phyloP scores from a whole-genome alignment of 2,329 filamentous ascomycete genomes.

The Aspergillus clavatus region DNA sequence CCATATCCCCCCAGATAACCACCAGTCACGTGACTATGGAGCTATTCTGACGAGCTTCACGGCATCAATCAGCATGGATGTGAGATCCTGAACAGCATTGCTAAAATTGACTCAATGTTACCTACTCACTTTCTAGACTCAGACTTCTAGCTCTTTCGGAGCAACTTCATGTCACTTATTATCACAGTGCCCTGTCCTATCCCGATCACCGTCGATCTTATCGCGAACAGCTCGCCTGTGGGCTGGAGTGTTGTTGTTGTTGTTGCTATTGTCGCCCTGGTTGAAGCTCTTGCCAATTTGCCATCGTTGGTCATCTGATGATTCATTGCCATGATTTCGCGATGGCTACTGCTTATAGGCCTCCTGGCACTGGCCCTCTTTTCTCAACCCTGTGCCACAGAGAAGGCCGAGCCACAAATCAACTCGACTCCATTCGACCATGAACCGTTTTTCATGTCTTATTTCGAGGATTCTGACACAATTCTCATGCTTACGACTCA shows the following conservation, averaged over 20 bases:
- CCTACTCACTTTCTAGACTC: background rate
- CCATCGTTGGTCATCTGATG: background rate
- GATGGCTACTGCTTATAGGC: slow-evolving; percentile 45
- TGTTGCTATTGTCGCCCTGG: background rate
- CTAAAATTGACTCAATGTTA: background rate
- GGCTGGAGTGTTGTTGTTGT: no score
- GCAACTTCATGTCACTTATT: background rate
- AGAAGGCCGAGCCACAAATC: slow-evolving; percentile 60
- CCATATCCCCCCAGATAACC: no score
- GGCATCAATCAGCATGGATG: background rate
- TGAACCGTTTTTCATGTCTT: slow-evolving; percentile 66
- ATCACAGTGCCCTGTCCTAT: background rate
- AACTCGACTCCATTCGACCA: slow-evolving; percentile 61
- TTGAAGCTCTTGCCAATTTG: background rate
- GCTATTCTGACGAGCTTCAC: slow-evolving; percentile 15
- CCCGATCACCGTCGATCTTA: background rate
- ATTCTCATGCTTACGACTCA: slow-evolving; percentile 65
- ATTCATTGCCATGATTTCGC: slow-evolving; percentile 34
- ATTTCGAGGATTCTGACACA: slow-evolving; percentile 85
- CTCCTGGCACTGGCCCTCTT: slow-evolving; percentile 51
- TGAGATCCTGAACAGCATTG: background rate
- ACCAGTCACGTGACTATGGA: slow-evolving; percentile 29
- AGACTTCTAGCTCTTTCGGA: background rate
- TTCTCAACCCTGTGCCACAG: slow-evolving; percentile 41
- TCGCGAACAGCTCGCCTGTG: background rate